These are phyloP conservation scores for Fraxinus sp. DNA, from an alignment of 305 asterid genomes.

Conservation along the genomic window DNA sequence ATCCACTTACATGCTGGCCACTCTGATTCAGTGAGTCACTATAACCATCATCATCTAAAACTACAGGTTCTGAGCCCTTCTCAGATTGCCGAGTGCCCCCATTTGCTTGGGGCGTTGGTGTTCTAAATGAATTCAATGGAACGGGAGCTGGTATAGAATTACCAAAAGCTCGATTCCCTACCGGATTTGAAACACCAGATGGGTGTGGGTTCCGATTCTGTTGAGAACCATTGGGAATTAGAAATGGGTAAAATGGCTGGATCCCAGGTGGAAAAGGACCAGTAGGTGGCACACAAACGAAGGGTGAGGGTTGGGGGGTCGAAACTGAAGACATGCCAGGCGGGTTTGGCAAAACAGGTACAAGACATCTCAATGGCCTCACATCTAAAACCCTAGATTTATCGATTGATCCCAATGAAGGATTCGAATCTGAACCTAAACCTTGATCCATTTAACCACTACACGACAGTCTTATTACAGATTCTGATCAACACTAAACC, in stretches of 20 bases:
- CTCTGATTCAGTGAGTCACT: slow-evolving; percentile 33
- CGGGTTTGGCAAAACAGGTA: slow-evolving; percentile 71
- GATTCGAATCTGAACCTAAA: slow-evolving; percentile 45
- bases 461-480: slow-evolving; percentile 15
- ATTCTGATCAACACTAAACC: slow-evolving; percentile 4
- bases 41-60: slow-evolving; percentile 36
- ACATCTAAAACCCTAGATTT: slow-evolving; percentile 69
- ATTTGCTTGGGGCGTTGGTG: slow-evolving; percentile 51
- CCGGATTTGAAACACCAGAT: slow-evolving; percentile 32
- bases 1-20: slow-evolving; percentile 46
- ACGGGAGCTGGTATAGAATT: slow-evolving; percentile 58
- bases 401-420: slow-evolving; percentile 45
- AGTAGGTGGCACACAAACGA: slow-evolving; percentile 79
- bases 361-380: slow-evolving; percentile 73
- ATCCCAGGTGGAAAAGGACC: slow-evolving; percentile 89
- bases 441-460: slow-evolving; percentile 64
- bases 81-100: slow-evolving; percentile 43
- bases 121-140: slow-evolving; percentile 70
- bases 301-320: slow-evolving; percentile 66
- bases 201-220: slow-evolving; percentile 21
- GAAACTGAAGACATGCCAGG: slow-evolving; percentile 53
- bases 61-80: slow-evolving; percentile 33
- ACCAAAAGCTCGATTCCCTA: slow-evolving; percentile 33
- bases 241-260: slow-evolving; percentile 74
- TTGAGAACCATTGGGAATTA: slow-evolving; percentile 36